A percentile compares a stretch with the other conserved stretches of the same genome.
phyloP scores from a whole-genome alignment of 129 eudicot genomes.

The Chrysanthemum makinoi region DNA sequence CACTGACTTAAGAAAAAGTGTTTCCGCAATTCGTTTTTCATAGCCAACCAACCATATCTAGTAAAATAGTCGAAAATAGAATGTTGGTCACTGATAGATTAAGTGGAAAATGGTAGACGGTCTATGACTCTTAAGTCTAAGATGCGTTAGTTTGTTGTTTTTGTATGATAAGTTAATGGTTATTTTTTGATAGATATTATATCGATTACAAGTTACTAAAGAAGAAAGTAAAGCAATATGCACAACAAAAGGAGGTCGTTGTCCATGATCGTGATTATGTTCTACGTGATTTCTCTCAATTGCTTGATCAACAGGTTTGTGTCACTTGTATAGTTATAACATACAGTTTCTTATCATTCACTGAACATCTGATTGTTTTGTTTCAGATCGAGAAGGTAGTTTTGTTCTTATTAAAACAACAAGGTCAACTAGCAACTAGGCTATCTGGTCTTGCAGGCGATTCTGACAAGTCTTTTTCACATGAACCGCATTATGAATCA shows the following conservation, averaged over 20 bases:
- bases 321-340: background rate
- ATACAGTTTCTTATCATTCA: background rate
- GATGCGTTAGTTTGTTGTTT: no score
- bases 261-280: conserved; percentile 34
- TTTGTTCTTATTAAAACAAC: conserved; percentile 41
- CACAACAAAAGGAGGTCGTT: conserved; percentile 39
- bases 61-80: no score
- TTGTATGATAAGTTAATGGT: background rate
- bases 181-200: conserved; percentile 37
- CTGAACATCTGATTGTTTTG: conserved; percentile 11
- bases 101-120: no score
- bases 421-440: conserved; percentile 59
- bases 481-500: conserved; percentile 32
- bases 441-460: conserved; percentile 35
- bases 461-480: conserved; percentile 23
- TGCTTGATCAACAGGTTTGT: conserved; percentile 56
- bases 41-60: no score
- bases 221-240: conserved; percentile 60
- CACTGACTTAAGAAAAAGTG: no score
- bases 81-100: no score
- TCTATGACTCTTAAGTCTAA: no score
- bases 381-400: conserved; percentile 59
- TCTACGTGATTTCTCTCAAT: conserved; percentile 51
- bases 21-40: no score
- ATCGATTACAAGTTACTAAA: conserved; percentile 59